These are phyloP conservation scores for Daldinia concentrica DNA, from an alignment of 495 filamentous ascomycete species.

Conservation along the genomic window DNA sequence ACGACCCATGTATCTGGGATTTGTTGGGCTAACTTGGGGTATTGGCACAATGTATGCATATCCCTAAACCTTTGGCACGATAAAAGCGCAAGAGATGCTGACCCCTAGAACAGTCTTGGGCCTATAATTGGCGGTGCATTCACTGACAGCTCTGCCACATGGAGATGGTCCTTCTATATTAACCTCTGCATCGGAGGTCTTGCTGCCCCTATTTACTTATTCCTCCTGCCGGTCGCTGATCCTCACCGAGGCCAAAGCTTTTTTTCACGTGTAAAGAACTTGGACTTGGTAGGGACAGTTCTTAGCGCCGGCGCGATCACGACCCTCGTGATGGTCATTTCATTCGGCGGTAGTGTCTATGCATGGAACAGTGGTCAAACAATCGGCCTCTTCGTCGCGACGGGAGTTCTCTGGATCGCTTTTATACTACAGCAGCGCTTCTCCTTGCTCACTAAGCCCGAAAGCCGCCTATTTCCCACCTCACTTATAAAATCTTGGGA, in stretches of 20 bases:
- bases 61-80: not conserved
- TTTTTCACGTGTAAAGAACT: constrained; percentile 15
- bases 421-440: constrained; percentile 60
- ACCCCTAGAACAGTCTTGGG: constrained; percentile 52
- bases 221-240: constrained; percentile 54
- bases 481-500: constrained; percentile 49
- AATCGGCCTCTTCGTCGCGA: constrained; percentile 60
- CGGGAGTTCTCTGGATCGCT: constrained; percentile 58
- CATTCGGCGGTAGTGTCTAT: constrained; percentile 64
- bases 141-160: constrained; percentile 53
- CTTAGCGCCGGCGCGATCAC: constrained; percentile 52
- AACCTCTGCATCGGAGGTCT: constrained; percentile 66
- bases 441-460: constrained; percentile 52
- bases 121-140: constrained; percentile 71
- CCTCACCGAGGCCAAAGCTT: constrained; percentile 24
- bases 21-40: constrained; percentile 53
- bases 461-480: constrained; percentile 60
- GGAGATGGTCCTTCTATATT: constrained; percentile 73
- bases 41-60: constrained; percentile 41
- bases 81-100: not conserved
- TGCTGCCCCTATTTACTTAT: constrained; percentile 62
- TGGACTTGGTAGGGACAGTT: constrained; percentile 52
- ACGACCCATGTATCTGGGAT: not conserved
- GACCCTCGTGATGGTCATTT: constrained; percentile 58
- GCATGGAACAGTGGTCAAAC: constrained; percentile 58